Evolutionary conservation across 202 grass and related monocot species (phyloP).

Genomic region (Zizania palustris): DNA sequence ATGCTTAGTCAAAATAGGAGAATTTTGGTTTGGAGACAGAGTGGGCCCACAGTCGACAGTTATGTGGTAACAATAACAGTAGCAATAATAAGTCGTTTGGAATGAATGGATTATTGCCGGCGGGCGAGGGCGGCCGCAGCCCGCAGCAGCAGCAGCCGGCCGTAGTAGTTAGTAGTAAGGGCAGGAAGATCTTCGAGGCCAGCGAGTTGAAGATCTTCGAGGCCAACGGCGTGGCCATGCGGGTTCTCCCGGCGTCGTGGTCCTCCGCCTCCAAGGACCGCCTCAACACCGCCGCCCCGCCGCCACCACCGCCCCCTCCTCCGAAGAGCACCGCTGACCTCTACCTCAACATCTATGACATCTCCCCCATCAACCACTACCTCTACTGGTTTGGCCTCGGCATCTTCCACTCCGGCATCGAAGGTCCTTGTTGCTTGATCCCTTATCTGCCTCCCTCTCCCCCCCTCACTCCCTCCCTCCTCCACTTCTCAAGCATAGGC

Average conservation of each 20-base stretch:
- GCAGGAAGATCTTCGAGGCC: too few relatives aligned
- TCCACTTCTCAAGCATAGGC: too few relatives aligned
- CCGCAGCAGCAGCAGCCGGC: too few relatives aligned
- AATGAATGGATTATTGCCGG: too few relatives aligned
- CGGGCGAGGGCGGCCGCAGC: neutral
- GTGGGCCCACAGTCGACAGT: too few relatives aligned
- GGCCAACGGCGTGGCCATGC: constrained; percentile 2
- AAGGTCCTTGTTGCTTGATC: constrained; percentile 41
- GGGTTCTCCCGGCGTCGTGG: constrained; percentile 48
- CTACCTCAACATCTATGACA: constrained; percentile 89
- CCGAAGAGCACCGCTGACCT: constrained; percentile 21
- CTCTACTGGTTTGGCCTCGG: constrained; percentile 94
- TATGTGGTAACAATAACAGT: too few relatives aligned
- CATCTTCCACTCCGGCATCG: constrained; percentile 83
- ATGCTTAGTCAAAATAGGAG: too few relatives aligned
- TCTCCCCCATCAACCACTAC: constrained; percentile 84
- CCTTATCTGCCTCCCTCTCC: too few relatives aligned
- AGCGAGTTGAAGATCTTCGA: neutral
- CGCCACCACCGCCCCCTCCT: neutral
- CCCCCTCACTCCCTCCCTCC: too few relatives aligned
- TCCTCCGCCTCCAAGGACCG: constrained; percentile 14
- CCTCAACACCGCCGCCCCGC: neutral
- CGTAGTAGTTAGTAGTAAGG: too few relatives aligned
- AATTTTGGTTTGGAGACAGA: too few relatives aligned
- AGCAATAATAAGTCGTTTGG: too few relatives aligned